A percentile compares a stretch with the other conserved stretches of the same genome.
These are phyloP conservation scores for Ormosia semicastrata DNA, from an alignment of 306 rosid species.

Conservation along the genomic window DNA sequence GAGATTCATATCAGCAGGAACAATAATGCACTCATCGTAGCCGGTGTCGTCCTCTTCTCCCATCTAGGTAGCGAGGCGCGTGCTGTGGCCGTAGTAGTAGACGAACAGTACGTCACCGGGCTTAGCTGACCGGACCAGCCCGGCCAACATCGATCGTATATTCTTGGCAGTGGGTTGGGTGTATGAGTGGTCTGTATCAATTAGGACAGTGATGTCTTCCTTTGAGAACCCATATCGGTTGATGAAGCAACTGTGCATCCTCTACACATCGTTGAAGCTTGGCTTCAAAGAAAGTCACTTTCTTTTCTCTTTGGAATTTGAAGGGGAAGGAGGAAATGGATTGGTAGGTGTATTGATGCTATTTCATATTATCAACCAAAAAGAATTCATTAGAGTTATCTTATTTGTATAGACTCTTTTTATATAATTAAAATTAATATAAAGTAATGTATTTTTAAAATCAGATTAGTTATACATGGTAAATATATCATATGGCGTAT, in stretches of 20 bases:
- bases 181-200: constrained; percentile 57
- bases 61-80: constrained; percentile 76
- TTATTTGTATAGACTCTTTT: neutral
- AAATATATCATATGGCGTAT: neutral
- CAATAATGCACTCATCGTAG: constrained; percentile 85
- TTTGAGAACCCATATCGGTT: constrained; percentile 53
- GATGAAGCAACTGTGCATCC: constrained; percentile 52
- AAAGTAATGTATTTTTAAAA: neutral
- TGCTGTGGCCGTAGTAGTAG: constrained; percentile 81
- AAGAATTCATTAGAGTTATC: neutral
- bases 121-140: constrained; percentile 41
- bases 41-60: constrained; percentile 76
- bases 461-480: neutral
- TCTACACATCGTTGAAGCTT: constrained; percentile 71
- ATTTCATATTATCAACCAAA: neutral
- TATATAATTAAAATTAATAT: neutral
- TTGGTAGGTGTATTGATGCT: neutral
- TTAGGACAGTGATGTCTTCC: constrained; percentile 49
- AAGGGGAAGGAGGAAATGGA: neutral
- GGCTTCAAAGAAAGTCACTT: neutral
- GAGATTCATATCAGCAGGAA: constrained; percentile 86
- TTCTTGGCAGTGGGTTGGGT: constrained; percentile 62
- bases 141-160: constrained; percentile 47
- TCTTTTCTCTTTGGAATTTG: neutral
- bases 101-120: constrained; percentile 55